phyloP scores from a whole-genome alignment of 23 red algal genomes.

The Gracilaria caudata region DNA sequence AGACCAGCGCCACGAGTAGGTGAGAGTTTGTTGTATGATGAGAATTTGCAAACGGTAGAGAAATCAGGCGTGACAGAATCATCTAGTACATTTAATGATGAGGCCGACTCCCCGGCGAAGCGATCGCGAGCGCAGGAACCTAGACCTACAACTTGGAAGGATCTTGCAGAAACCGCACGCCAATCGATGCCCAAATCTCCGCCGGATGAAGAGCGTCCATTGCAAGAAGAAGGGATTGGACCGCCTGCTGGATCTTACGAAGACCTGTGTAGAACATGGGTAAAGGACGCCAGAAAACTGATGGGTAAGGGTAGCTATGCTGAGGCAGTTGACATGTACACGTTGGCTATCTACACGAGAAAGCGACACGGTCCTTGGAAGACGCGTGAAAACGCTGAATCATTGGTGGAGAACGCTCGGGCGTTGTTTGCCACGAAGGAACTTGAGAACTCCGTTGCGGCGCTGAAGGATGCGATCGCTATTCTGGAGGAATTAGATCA shows the following conservation, averaged over 20 bases:
- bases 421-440: constrained; percentile 65
- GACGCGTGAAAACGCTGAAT: constrained; percentile 65
- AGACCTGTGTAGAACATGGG: constrained; percentile 70
- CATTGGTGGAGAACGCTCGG: constrained; percentile 62
- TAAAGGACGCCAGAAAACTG: constrained; percentile 53
- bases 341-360: constrained; percentile 77
- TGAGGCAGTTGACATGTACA: constrained; percentile 79
- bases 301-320: constrained; percentile 38
- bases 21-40: neutral
- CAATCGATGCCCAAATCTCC: constrained; percentile 58
- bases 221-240: constrained; percentile 28
- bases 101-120: neutral
- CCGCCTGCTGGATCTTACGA: constrained; percentile 58
- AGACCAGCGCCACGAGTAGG: neutral
- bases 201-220: constrained; percentile 8
- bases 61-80: no score
- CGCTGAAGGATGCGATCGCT: constrained; percentile 55
- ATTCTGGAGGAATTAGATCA: constrained; percentile 56
- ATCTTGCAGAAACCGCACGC: constrained; percentile 57
- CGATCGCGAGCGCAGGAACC: neutral
- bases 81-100: neutral
- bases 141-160: constrained; percentile 46
- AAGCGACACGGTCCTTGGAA: constrained; percentile 78
- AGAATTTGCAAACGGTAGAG: neutral
- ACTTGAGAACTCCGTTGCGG: constrained; percentile 36